A percentile compares a stretch with the other conserved stretches of the same genome.
phyloP scores from a whole-genome alignment of 768 basidiomycete genomes.

The Cystofilobasidium capitatum region DNA sequence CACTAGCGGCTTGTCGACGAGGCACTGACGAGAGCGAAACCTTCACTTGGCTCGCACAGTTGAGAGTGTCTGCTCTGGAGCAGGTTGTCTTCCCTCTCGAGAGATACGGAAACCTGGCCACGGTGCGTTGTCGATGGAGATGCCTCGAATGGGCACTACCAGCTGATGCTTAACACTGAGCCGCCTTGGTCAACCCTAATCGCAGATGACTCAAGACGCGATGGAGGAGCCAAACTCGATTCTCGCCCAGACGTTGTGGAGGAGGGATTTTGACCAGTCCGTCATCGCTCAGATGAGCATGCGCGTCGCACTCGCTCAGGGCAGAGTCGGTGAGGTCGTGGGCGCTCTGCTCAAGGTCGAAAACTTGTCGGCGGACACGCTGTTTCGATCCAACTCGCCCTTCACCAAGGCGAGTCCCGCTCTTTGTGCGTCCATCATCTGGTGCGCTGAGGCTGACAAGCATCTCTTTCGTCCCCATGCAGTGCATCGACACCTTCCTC shows the following conservation, averaged over 20 bases:
- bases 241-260: slow-evolving; percentile 42
- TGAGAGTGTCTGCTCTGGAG: neutral
- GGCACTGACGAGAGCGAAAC: too few relatives aligned
- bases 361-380: slow-evolving; percentile 45
- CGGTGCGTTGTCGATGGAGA: neutral
- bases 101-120: neutral
- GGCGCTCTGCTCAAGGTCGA: slow-evolving; percentile 28
- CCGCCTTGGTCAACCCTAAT: neutral
- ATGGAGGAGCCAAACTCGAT: slow-evolving; percentile 30
- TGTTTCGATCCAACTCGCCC: slow-evolving; percentile 52
- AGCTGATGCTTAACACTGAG: too few relatives aligned
- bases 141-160: neutral
- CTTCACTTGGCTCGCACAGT: neutral
- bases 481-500: slow-evolving; percentile 75
- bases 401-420: slow-evolving; percentile 40
- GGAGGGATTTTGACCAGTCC: slow-evolving; percentile 50
- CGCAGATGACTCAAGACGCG: neutral
- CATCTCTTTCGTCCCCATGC: slow-evolving; percentile 50
- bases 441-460: too few relatives aligned
- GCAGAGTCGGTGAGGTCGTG: slow-evolving; percentile 60
- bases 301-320: slow-evolving; percentile 57
- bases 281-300: slow-evolving; percentile 53
- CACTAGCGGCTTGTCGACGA: neutral
- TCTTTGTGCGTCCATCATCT: too few relatives aligned
- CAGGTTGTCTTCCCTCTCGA: slow-evolving; percentile 15